A percentile compares a stretch with the other conserved stretches of the same genome.
These are phyloP conservation scores for Nannizziopsis arthrosporioides DNA, from an alignment of 2,329 filamentous ascomycete species.

Conservation along the genomic window DNA sequence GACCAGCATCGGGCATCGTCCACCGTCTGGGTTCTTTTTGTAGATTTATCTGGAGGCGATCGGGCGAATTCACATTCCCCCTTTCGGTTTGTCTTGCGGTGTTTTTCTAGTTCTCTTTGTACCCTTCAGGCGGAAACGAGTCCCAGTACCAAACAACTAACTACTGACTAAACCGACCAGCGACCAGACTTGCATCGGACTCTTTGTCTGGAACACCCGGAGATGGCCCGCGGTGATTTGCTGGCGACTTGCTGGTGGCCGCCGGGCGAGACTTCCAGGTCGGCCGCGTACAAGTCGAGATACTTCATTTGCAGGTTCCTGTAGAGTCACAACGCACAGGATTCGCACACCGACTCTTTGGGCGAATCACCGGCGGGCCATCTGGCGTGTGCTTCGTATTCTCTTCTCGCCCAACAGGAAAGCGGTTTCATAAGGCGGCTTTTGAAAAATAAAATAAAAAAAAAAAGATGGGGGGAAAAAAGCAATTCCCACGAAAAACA, in stretches of 20 bases:
- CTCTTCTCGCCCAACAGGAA: not conserved
- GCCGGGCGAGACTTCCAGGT: too few relatives aligned
- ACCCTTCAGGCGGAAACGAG: not conserved
- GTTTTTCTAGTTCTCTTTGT: conserved; percentile 4
- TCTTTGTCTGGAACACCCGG: too few relatives aligned
- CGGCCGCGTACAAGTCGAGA: too few relatives aligned
- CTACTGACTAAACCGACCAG: too few relatives aligned
- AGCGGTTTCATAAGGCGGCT: conserved; percentile 2
- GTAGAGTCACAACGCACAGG: not conserved
- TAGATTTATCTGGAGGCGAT: too few relatives aligned
- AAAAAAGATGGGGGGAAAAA: not conserved
- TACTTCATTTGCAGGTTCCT: not conserved
- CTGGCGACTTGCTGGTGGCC: too few relatives aligned
- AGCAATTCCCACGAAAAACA: not conserved
- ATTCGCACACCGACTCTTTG: conserved; percentile 7
- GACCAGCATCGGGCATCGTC: too few relatives aligned
- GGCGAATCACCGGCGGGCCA: not conserved
- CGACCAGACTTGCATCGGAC: too few relatives aligned
- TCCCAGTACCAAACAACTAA: conserved; percentile 5
- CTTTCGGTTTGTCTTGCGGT: conserved; percentile 3
- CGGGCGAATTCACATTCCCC: not conserved
- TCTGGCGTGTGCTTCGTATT: conserved; percentile 2
- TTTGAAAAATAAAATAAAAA: not conserved
- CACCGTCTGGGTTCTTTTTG: too few relatives aligned
- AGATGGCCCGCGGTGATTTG: too few relatives aligned